Evolutionary conservation across 805 yeast genomes (phyloP).

Genomic region (Hanseniaspora thailandica): DNA sequence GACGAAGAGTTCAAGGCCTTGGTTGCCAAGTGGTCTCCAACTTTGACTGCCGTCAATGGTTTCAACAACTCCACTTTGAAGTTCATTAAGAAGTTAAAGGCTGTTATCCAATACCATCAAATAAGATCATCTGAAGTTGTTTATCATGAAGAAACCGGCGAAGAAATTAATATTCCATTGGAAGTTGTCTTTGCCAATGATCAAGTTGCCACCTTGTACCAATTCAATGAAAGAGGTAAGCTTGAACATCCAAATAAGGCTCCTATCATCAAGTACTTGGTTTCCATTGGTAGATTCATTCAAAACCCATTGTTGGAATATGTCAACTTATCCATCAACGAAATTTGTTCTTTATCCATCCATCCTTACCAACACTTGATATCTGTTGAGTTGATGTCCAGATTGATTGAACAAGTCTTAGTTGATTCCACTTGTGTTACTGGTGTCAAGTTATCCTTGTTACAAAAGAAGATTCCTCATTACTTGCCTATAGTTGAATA

Average conservation of each 20-base stretch:
- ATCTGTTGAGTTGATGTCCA: constrained; percentile 47
- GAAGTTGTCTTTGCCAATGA: constrained; percentile 77
- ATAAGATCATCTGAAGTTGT: constrained; percentile 22
- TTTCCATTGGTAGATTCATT: constrained; percentile 79
- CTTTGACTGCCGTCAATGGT: constrained; percentile 83
- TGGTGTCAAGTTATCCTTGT: constrained; percentile 88
- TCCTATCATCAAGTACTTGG: constrained; percentile 66
- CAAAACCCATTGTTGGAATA: constrained; percentile 92
- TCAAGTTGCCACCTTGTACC: constrained; percentile 83
- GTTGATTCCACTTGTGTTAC: constrained; percentile 85
- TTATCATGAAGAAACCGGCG: constrained; percentile 31
- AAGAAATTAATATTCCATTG: constrained; percentile 44
- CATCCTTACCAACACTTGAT: constrained; percentile 64
- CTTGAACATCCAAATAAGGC: constrained; percentile 79
- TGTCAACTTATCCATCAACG: constrained; percentile 58
- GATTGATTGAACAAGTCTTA: constrained; percentile 64
- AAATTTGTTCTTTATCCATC: constrained; percentile 54
- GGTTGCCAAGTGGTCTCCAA: constrained; percentile 61
- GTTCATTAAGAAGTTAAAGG: constrained; percentile 44
- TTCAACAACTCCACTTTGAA: constrained; percentile 61
- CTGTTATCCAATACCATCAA: constrained; percentile 45
- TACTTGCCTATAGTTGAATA: constrained; percentile 61
- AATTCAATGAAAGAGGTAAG: constrained; percentile 61
- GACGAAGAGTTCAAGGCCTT: constrained; percentile 48
- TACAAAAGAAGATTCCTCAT: constrained; percentile 58